A percentile compares a stretch with the other conserved stretches of the same genome.
Conservation (phyloP, 169 alveolate genomes). For the Toxoplasma gondii region DNA sequence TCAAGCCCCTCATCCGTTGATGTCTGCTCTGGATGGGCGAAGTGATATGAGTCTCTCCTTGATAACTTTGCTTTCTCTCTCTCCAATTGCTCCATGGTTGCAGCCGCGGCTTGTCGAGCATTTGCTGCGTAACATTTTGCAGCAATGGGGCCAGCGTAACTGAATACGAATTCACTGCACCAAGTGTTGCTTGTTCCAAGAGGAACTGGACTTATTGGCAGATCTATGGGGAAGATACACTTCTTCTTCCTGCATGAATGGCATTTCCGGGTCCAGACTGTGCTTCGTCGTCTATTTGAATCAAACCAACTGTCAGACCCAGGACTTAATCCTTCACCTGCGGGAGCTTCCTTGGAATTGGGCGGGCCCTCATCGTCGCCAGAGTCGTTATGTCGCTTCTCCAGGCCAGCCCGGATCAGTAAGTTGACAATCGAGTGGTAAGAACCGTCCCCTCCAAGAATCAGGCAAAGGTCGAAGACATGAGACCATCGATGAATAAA, state of each 20-base stretch:
- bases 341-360: not conserved
- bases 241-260: not conserved
- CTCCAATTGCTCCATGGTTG: not conserved
- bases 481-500: conserved; percentile 21
- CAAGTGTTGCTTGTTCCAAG: conserved; percentile 46
- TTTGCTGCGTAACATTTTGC: conserved; percentile 21
- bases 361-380: not conserved
- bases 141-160: conserved; percentile 31
- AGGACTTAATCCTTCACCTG: not conserved
- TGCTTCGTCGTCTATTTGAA: not conserved
- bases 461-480: conserved; percentile 29
- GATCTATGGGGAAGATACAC: not conserved
- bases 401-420: conserved; percentile 9
- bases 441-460: conserved; percentile 44
- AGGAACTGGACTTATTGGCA: conserved; percentile 35
- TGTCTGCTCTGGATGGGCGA: not conserved
- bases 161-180: conserved; percentile 42
- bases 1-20: too few relatives aligned
- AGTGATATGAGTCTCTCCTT: not conserved
- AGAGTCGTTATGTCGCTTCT: not conserved
- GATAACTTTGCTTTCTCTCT: not conserved
- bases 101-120: conserved; percentile 27
- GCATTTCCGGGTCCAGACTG: not conserved
- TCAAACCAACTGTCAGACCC: not conserved
- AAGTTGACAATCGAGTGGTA: conserved; percentile 30